Evolutionary conservation across 2,329 filamentous ascomycete genomes (phyloP), one percentile per base, ranked within the genome.

Genomic region (Trichoderma semiorbis): DNA sequence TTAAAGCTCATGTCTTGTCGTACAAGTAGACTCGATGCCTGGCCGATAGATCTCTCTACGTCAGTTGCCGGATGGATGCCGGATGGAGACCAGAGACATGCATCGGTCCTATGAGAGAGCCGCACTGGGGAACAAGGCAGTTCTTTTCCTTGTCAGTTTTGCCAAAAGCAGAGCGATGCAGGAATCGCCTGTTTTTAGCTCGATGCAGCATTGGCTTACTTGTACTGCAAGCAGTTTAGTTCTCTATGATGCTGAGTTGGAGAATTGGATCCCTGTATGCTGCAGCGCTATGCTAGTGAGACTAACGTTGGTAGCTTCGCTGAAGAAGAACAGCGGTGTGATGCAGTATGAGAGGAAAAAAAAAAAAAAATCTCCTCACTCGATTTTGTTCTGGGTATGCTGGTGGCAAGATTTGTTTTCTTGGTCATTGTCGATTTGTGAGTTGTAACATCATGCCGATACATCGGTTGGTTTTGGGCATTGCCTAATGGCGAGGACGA

Each of bases 241-340:
- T 21, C 16, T 60, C n/a, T 32, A 21, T 26, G 43, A 65, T 53
- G 62, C 57, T 24, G 36, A 30, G 67, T 47, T 62, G 57, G 61
- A 60, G 67, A 43, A 61, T 43, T 43, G 28, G n/a, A 70, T 30
- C 67, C 67, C 67, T 70, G 67, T 55, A 10, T 67, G 43, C 57
- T 36, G 43, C 62, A 12, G 57, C 57, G 57, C 57, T 47, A 55
- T 70, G 39, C 57, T 55, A 62, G 67, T 32, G 14, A 32, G 43
- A 21, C 62, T 65, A 58, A 55, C 7, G 57, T 39, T 39, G 16
- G 36, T 63, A 63, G 67, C 53, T 32, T 47, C 43, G 26, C 14
- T 24, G 55, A 28, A 21, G 28, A 36, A 53, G 43, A 70, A 63
- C 58, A 70, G 67, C 67, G 67, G 67, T 70, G 67, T 70, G 67